phyloP scores from a whole-genome alignment of 352 stramenopile species.

The Saprolegnia diclina region DNA sequence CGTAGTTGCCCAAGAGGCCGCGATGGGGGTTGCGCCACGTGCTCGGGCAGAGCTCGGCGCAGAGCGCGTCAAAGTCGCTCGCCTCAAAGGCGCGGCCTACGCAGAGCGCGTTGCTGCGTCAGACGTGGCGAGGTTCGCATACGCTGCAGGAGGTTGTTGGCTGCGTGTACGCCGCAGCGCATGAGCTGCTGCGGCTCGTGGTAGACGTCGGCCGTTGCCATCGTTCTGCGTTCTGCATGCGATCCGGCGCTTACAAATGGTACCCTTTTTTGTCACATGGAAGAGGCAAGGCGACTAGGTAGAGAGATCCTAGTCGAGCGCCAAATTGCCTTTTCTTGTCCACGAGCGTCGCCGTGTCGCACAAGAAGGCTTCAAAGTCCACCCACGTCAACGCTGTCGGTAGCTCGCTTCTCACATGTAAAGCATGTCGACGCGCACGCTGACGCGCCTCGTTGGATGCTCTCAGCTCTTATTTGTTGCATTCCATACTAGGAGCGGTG shows the following conservation, averaged over 20 bases:
- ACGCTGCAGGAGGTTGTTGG: slow-evolving; percentile 80
- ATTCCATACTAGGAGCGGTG: no score
- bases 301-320: no score
- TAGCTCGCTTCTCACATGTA: no score
- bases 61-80: slow-evolving; percentile 41
- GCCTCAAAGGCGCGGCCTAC: slow-evolving; percentile 49
- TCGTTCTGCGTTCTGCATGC: slow-evolving; percentile 2
- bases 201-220: slow-evolving; percentile 35
- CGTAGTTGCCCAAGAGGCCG: slow-evolving; percentile 70
- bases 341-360: no score
- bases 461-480: no score
- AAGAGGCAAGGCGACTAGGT: no score
- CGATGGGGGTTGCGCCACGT: slow-evolving; percentile 54
- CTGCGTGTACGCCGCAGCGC: slow-evolving; percentile 69
- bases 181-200: slow-evolving; percentile 70
- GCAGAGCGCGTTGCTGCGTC: not conserved
- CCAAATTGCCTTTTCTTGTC: no score
- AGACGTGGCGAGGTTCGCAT: not conserved
- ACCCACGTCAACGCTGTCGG: no score
- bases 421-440: no score
- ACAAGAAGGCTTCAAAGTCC: no score
- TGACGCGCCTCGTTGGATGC: no score
- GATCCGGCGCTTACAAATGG: not conserved
- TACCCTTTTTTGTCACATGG: no score
- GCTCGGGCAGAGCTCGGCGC: slow-evolving; percentile 37